Conservation (phyloP, 805 yeast genomes). For the Metschnikowia colocasiae region DNA sequence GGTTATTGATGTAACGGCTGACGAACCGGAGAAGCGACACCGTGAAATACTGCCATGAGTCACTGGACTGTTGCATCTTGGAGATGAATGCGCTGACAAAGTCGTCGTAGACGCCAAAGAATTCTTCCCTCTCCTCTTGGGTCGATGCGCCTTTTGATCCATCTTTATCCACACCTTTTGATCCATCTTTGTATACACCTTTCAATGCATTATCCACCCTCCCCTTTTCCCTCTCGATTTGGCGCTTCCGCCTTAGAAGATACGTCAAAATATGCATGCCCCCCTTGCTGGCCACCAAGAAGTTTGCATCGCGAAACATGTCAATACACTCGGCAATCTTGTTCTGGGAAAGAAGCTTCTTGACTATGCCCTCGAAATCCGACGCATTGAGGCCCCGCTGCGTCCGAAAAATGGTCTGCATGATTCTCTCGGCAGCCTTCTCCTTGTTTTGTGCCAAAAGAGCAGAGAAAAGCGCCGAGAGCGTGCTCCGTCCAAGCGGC, state of each 20-base stretch:
- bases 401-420: constrained; percentile 28
- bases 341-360: constrained; percentile 24
- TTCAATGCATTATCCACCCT: too few relatives aligned
- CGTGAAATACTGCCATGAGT: constrained; percentile 16
- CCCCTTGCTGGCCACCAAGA: constrained; percentile 25
- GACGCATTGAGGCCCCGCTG: constrained; percentile 23
- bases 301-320: constrained; percentile 20
- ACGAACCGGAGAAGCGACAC: constrained; percentile 18
- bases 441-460: constrained; percentile 28
- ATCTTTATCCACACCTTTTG: too few relatives aligned
- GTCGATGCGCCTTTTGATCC: background rate
- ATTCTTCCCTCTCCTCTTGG: background rate
- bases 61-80: constrained; percentile 4
- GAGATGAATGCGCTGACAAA: constrained; percentile 4
- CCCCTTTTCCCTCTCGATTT: background rate
- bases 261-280: constrained; percentile 13
- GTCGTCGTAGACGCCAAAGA: background rate
- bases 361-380: constrained; percentile 28
- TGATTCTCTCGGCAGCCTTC: constrained; percentile 27
- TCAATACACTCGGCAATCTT: constrained; percentile 25
- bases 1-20: constrained; percentile 17
- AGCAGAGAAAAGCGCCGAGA: constrained; percentile 30
- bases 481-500: constrained; percentile 31
- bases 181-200: too few relatives aligned
- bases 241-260: background rate